Evolutionary conservation across 176 grass and related monocot genomes (phyloP).

Genomic region (maize (Zea mays)): DNA sequence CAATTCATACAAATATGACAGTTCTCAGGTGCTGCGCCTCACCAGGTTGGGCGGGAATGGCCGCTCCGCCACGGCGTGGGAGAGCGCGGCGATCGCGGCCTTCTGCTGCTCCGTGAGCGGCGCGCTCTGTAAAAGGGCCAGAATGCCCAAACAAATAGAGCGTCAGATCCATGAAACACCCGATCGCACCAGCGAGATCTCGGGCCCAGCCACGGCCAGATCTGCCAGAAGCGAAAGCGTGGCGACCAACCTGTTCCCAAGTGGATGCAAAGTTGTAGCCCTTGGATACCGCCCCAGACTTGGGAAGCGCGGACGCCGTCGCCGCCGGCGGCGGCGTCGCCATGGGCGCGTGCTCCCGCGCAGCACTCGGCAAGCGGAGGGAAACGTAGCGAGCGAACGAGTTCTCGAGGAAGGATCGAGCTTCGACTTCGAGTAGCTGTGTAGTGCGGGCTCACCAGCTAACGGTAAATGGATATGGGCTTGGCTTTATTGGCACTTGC

Average conservation of each 20-base stretch:
- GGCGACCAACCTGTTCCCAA: slow-evolving; percentile 78
- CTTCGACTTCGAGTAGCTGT: background rate
- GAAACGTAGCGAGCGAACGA: background rate
- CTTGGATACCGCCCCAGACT: slow-evolving; percentile 77
- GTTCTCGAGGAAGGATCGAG: background rate
- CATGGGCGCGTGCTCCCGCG: slow-evolving; percentile 35
- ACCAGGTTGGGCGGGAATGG: slow-evolving; percentile 82
- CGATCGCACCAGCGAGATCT: slow-evolving; percentile 14
- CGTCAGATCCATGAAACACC: slow-evolving; percentile 52
- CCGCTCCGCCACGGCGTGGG: slow-evolving; percentile 72
- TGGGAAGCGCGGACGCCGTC: slow-evolving; percentile 54
- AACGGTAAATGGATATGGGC: background rate
- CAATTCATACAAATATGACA: background rate
- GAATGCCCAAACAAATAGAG: slow-evolving; percentile 1
- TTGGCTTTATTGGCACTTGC: background rate
- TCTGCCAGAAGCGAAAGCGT: background rate
- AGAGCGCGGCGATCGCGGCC: slow-evolving; percentile 82
- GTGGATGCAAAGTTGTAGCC: slow-evolving; percentile 90
- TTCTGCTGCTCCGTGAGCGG: slow-evolving; percentile 88
- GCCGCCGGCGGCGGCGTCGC: slow-evolving; percentile 34
- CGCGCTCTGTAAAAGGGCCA: slow-evolving; percentile 55
- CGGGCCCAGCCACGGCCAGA: slow-evolving; percentile 19
- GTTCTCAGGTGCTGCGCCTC: slow-evolving; percentile 21
- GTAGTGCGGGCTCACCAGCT: background rate
- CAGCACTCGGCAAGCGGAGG: slow-evolving; percentile 5